Evolutionary conservation across 2,329 filamentous ascomycete genomes (phyloP), one percentile per base, ranked within the genome.

Genomic region (Hymenoscyphus salicellus): DNA sequence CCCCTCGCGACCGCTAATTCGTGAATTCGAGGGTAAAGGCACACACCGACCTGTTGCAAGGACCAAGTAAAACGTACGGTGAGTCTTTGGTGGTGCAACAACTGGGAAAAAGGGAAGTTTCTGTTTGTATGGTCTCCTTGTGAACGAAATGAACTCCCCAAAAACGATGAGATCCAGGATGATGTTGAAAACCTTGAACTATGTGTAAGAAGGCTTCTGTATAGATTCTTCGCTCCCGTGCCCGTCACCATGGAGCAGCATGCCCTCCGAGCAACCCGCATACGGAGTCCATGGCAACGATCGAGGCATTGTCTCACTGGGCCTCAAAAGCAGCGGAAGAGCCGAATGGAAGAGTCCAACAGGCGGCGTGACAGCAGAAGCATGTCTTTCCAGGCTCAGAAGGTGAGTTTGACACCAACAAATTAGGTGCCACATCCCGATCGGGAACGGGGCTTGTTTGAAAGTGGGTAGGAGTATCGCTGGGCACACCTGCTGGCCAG

Each of bases 1-100:
- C 78, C 72, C 72, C 69, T 72, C 77, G 69, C 79, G 79, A 82
- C 80, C 80, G 80, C 80, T 79, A 75, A 79, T 82, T 81, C 69
- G 68, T 69, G 65, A 70, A 68, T 65, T 73, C 75, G 72, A 75
- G 75, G 74, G 76, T 75, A 76, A 79, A 76, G 78, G 76, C 72
- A 74, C 73, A 76, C 76, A 79, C 66, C 65, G 61, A 61, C 59
- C 57, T 65, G 59, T 56, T 60, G 63, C 55, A 61, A 65, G 55
- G 38, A 55, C 58, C 32, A 30, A 56, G 56, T 57, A 56, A 63
- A 67, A 65, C 58, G 60, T 58, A 52, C n/a, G 63, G 33, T 66
- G 62, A 63, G 65, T 63, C 62, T 64, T 67, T 68, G 58, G 28
- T 16, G 33, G 38, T 52, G 55, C 46, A 32, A 49, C 55, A 64